phyloP scores from a whole-genome alignment of 345 rosid genomes.

The Rhizophora apiculata region DNA sequence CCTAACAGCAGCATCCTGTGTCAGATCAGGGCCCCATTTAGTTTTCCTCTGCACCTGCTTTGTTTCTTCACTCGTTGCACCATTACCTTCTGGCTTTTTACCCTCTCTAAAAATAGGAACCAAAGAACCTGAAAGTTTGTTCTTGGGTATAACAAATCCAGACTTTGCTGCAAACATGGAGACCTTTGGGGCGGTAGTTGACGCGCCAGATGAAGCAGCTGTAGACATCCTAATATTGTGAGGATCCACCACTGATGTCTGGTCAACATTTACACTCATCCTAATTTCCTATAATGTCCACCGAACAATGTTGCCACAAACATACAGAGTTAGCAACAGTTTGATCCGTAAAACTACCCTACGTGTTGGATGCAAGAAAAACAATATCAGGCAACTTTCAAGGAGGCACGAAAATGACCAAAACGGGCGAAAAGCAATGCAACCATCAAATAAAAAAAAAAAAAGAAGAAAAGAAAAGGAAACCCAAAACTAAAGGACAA shows the following conservation, averaged over 20 bases:
- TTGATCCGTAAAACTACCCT: too few species aligned
- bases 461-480: too few species aligned
- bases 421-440: too few species aligned
- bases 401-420: too few species aligned
- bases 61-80: conserved; percentile 36
- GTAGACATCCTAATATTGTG: conserved; percentile 38
- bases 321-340: neutral
- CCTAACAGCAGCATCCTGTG: conserved; percentile 59
- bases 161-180: conserved; percentile 74
- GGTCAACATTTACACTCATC: conserved; percentile 33
- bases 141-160: conserved; percentile 91
- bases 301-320: conserved; percentile 1
- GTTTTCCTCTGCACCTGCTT: conserved; percentile 64
- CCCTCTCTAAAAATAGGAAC: conserved; percentile 62
- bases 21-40: conserved; percentile 80
- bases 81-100: conserved; percentile 41
- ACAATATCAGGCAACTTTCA: too few species aligned
- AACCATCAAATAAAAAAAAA: too few species aligned
- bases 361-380: too few species aligned
- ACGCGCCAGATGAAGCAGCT: conserved; percentile 28
- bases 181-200: conserved; percentile 47
- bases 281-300: neutral
- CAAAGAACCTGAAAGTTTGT: conserved; percentile 79
- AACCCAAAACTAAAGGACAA: too few species aligned
- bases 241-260: conserved; percentile 28